These are phyloP conservation scores for Avena atlantica DNA, from an alignment of 176 grass and related monocot species.

Conservation along the genomic window DNA sequence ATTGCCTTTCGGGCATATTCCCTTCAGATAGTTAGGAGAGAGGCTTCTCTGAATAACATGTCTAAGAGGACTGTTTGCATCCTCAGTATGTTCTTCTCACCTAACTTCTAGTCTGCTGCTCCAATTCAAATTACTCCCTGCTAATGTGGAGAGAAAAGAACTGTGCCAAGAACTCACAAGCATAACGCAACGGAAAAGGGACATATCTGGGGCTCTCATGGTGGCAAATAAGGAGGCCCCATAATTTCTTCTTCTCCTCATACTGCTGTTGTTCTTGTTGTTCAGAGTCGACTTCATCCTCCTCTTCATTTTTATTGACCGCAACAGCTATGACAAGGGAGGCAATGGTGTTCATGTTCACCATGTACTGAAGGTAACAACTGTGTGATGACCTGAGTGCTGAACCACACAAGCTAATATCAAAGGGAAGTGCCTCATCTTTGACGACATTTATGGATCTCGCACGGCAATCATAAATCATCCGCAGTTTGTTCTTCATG, in stretches of 20 bases:
- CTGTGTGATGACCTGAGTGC: conserved; percentile 77
- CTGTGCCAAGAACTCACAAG: conserved; percentile 88
- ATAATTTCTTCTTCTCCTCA: conserved; percentile 75
- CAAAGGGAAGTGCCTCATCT: conserved; percentile 62
- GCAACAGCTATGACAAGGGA: conserved; percentile 90
- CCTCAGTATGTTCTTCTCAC: no score
- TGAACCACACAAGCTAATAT: conserved; percentile 85
- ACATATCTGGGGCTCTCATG: conserved; percentile 85
- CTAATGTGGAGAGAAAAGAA: conserved; percentile 41
- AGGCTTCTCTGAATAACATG: no score
- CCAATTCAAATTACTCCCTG: no score
- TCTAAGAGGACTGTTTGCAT: no score
- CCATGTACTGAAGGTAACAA: conserved; percentile 93
- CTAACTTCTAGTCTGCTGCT: no score
- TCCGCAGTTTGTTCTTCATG: no score
- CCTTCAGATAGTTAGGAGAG: no score
- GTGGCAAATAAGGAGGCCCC: conserved; percentile 89
- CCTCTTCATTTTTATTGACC: conserved; percentile 64
- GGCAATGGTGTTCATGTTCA: conserved; percentile 93
- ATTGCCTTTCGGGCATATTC: no score
- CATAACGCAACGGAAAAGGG: conserved; percentile 83
- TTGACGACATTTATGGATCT: conserved; percentile 68
- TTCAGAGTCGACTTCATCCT: conserved; percentile 40
- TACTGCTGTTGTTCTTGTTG: conserved; percentile 57
- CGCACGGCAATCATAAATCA: conserved; percentile 84